Conservation (phyloP, 2,329 filamentous ascomycete genomes). For the Trichophyton simii region DNA sequence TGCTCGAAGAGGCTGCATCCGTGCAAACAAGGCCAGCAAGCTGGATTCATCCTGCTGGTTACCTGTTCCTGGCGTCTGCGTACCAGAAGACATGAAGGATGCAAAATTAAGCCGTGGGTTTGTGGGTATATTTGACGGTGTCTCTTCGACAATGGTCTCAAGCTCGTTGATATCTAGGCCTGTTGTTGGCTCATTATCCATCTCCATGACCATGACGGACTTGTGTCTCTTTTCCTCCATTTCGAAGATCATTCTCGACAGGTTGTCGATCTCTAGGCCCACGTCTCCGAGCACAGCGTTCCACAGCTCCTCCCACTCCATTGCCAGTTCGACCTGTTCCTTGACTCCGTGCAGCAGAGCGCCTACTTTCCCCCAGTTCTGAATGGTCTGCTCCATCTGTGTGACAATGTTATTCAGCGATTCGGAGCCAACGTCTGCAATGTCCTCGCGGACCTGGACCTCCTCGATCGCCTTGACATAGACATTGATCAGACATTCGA, state of each 20-base stretch:
- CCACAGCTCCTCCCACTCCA: constrained; percentile 99
- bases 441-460: constrained; percentile 67
- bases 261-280: constrained; percentile 69
- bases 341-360: constrained; percentile 66
- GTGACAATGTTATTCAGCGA: constrained; percentile 64
- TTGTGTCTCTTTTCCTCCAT: constrained; percentile 94
- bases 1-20: constrained; percentile 86
- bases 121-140: constrained; percentile 43
- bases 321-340: constrained; percentile 84
- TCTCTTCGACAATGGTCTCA: constrained; percentile 86
- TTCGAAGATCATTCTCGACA: constrained; percentile 76
- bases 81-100: constrained; percentile 42
- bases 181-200: constrained; percentile 40
- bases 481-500: constrained; percentile 79
- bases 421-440: constrained; percentile 54
- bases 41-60: constrained; percentile 69
- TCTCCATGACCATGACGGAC: constrained; percentile 52
- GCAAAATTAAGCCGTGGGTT: constrained; percentile 59
- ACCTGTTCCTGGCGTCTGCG: constrained; percentile 23
- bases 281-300: constrained; percentile 87
- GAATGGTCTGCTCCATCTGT: constrained; percentile 80
- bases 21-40: constrained; percentile 76
- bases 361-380: constrained; percentile 75
- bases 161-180: constrained; percentile 72
- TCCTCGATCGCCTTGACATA: constrained; percentile 92